Percentiles rank a stretch among this genome's conserved stretches.
Evolutionary conservation across 2,329 filamentous ascomycete genomes (phyloP).

Genomic region (Arthroderma sp.): DNA sequence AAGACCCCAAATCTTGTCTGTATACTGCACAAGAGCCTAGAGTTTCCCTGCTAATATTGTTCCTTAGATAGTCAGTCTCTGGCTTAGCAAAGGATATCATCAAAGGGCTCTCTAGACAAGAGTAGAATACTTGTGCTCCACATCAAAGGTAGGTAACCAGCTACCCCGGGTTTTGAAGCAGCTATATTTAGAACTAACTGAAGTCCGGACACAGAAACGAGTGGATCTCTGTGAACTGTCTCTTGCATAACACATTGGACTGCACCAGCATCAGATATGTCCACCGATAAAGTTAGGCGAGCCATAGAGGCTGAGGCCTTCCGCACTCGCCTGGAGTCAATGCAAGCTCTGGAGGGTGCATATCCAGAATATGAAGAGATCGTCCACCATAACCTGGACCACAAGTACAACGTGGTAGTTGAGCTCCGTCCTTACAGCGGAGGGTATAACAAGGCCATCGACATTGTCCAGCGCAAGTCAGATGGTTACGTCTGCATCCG

Average conservation of each 20-base stretch:
- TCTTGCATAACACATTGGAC: not conserved
- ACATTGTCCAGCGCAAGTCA: slow-evolving; percentile 6
- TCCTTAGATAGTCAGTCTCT: not conserved
- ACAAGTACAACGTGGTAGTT: slow-evolving; percentile 1
- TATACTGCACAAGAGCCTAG: not conserved
- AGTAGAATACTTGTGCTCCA: not conserved
- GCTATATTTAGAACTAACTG: not conserved
- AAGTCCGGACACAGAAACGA: not conserved
- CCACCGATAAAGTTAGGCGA: not conserved
- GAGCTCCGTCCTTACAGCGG: not conserved
- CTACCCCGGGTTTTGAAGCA: not conserved
- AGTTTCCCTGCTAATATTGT: not conserved
- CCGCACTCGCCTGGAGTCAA: not conserved
- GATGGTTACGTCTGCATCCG: slow-evolving; percentile 7
- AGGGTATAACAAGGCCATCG: not conserved
- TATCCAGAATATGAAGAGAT: slow-evolving; percentile 5
- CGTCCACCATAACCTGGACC: slow-evolving; percentile 4
- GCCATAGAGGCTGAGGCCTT: slow-evolving; percentile 4
- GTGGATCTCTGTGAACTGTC: not conserved
- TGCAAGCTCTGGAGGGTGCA: slow-evolving; percentile 2
- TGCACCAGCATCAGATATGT: not conserved
- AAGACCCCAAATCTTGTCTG: not conserved
- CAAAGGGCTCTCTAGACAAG: not conserved
- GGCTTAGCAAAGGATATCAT: not conserved
- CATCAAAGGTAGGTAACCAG: not conserved